Conservation (phyloP, 1,139 yeast species). For the Geotrichum europaeum region DNA sequence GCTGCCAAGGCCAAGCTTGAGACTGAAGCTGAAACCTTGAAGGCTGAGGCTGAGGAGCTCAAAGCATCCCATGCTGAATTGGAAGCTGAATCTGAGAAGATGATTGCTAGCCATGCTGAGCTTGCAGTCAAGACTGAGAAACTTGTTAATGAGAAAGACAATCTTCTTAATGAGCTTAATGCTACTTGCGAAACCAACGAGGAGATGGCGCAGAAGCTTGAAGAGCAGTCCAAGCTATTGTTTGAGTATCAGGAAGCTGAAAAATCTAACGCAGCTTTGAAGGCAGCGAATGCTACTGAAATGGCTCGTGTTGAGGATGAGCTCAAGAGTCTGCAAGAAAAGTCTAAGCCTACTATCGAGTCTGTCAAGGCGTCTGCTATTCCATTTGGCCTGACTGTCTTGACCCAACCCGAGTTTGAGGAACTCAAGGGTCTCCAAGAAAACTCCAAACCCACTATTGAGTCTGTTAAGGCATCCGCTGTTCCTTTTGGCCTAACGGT, state of each 20-base stretch:
- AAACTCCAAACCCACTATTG: slow-evolving; percentile 2
- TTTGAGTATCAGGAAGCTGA: neutral
- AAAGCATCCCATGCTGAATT: neutral
- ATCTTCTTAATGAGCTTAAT: slow-evolving; percentile 2
- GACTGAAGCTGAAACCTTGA: neutral
- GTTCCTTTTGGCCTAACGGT: slow-evolving; percentile 9
- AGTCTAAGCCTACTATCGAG: slow-evolving; percentile 1
- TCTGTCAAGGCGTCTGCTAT: slow-evolving; percentile 9
- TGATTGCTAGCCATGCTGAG: neutral
- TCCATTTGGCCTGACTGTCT: slow-evolving; percentile 10
- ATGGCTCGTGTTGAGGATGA: slow-evolving; percentile 3
- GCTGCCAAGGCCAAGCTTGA: neutral
- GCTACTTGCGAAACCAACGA: neutral
- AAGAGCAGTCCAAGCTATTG: neutral
- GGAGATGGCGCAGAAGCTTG: neutral
- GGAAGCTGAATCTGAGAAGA: slow-evolving; percentile 3
- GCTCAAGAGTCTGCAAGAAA: slow-evolving; percentile 2
- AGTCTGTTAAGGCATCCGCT: slow-evolving; percentile 9
- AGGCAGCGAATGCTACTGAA: slow-evolving; percentile 8
- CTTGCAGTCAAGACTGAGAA: slow-evolving; percentile 1
- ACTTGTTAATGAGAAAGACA: neutral
- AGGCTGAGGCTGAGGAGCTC: slow-evolving; percentile 1
- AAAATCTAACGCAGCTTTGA: slow-evolving; percentile 7
- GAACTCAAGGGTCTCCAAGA: slow-evolving; percentile 2
- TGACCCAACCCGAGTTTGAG: slow-evolving; percentile 1